Evolutionary conservation across 148 eudicot genomes (phyloP).

Genomic region (Polygonum maritimum): DNA sequence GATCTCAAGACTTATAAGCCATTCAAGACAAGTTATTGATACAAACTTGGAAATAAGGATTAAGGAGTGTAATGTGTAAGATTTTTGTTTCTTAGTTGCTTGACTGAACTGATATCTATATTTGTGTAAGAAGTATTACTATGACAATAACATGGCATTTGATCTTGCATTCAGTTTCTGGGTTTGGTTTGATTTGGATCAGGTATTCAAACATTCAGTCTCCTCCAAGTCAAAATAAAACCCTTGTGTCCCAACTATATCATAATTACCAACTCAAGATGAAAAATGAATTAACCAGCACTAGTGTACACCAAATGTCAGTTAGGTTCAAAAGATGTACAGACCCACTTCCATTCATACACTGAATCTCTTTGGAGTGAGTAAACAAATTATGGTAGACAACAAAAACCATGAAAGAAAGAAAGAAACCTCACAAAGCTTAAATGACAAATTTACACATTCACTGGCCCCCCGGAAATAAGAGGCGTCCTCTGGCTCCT

Average conservation of each 20-base stretch:
- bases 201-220: neutral
- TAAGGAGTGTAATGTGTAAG: neutral
- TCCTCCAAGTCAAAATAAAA: neutral
- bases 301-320: constrained; percentile 11
- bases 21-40: constrained; percentile 32
- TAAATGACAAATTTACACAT: constrained; percentile 32
- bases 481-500: constrained; percentile 46
- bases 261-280: neutral
- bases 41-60: neutral
- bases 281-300: neutral
- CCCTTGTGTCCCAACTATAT: neutral
- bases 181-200: neutral
- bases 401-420: neutral
- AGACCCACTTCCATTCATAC: constrained; percentile 6
- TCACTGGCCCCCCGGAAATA: constrained; percentile 36
- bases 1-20: constrained; percentile 36
- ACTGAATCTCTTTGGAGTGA: constrained; percentile 3
- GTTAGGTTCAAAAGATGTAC: neutral
- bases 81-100: neutral
- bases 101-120: neutral
- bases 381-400: constrained; percentile 2
- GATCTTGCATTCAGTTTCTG: neutral
- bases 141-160: too few species aligned
- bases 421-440: neutral
- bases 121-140: neutral